phyloP scores from a whole-genome alignment of 371 early-diverging fungal species.

The Rhizopus microsporus region DNA sequence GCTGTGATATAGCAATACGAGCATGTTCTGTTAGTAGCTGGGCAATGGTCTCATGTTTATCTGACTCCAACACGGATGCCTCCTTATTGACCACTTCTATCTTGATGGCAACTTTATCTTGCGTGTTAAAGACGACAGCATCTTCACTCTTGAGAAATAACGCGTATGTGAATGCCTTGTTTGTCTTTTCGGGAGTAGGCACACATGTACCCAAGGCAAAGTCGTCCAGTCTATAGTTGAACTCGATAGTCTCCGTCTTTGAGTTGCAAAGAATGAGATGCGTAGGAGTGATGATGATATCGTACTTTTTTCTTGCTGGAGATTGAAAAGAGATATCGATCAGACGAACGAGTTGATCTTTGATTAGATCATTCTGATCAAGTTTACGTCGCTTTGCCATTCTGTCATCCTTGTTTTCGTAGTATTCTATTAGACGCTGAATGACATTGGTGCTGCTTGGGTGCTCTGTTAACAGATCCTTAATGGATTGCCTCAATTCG shows the following conservation, averaged over 20 bases:
- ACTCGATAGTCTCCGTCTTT: conserved; percentile 28
- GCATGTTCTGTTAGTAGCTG: conserved; percentile 19
- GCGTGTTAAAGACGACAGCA: conserved; percentile 41
- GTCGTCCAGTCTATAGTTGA: conserved; percentile 18
- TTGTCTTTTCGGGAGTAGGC: conserved; percentile 52
- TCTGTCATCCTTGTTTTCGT: conserved; percentile 28
- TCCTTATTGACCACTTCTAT: not conserved
- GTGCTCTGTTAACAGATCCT: conserved; percentile 27
- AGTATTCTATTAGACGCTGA: conserved; percentile 35
- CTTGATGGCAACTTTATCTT: conserved; percentile 32
- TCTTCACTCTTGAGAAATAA: conserved; percentile 37
- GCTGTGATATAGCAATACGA: conserved; percentile 26
- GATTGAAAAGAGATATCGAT: conserved; percentile 37
- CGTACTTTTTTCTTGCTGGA: conserved; percentile 43
- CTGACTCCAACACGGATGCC: conserved; percentile 6
- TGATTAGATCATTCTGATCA: conserved; percentile 8
- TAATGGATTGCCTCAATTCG: conserved; percentile 28
- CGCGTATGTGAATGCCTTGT: conserved; percentile 38
- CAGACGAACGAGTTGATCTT: conserved; percentile 18
- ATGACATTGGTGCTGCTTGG: conserved; percentile 37
- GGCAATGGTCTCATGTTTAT: conserved; percentile 19
- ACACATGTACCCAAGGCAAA: conserved; percentile 36
- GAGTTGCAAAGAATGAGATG: conserved; percentile 28
- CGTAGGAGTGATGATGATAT: conserved; percentile 26
- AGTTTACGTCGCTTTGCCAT: conserved; percentile 34